Evolutionary conservation across 2,329 filamentous ascomycete genomes (phyloP).

Genomic region (Coniochaeta sp.): DNA sequence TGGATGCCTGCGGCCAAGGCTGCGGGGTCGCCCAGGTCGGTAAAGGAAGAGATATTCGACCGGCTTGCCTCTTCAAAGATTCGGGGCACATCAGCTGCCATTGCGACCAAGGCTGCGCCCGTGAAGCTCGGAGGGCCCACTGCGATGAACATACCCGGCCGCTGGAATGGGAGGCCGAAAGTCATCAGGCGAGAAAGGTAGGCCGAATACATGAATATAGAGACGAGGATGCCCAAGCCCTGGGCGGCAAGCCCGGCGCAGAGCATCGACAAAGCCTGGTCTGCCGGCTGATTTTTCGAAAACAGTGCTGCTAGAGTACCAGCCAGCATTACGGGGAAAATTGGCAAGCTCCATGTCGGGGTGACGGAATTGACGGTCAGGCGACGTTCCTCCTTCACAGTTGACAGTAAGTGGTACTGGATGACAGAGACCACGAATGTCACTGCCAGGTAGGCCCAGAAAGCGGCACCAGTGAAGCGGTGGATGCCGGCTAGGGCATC

Average conservation of each 20-base stretch:
- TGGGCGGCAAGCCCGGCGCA: constrained; percentile 51
- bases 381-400: constrained; percentile 33
- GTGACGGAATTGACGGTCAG: constrained; percentile 43
- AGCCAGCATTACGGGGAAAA: constrained; percentile 56
- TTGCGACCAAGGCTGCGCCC: constrained; percentile 25
- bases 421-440: constrained; percentile 45
- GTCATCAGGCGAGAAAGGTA: constrained; percentile 53
- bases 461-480: constrained; percentile 43
- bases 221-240: constrained; percentile 51
- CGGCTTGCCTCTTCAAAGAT: constrained; percentile 12
- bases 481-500: constrained; percentile 39
- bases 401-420: constrained; percentile 53
- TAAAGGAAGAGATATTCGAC: not conserved
- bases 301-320: constrained; percentile 52
- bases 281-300: constrained; percentile 36
- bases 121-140: constrained; percentile 49
- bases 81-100: constrained; percentile 22
- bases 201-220: constrained; percentile 51
- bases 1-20: constrained; percentile 13
- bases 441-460: constrained; percentile 52
- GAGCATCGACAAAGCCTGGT: constrained; percentile 43
- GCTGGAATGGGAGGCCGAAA: constrained; percentile 44
- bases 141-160: constrained; percentile 57
- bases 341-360: constrained; percentile 54
- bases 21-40: constrained; percentile 3